A percentile compares a stretch with the other conserved stretches of the same genome.
phyloP scores from a whole-genome alignment of 495 filamentous ascomycete genomes.

The Chaetomium tenue region DNA sequence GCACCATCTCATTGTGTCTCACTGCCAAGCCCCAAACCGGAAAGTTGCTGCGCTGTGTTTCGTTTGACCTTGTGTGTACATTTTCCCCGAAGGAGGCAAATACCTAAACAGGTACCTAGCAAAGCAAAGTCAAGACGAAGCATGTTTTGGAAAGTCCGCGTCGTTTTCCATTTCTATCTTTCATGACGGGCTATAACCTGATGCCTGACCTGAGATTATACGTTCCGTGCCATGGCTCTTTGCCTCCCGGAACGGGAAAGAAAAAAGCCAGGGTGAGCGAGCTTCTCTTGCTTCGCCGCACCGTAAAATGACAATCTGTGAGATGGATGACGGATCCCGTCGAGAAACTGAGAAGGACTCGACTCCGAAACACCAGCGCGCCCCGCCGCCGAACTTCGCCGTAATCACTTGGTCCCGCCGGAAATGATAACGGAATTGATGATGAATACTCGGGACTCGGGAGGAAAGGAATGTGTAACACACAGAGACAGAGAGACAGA shows the following conservation, averaged over 20 bases:
- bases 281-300: conserved; percentile 6
- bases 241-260: background rate
- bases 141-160: no score
- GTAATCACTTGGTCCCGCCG: background rate
- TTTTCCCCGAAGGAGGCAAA: no score
- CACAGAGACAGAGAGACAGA: background rate
- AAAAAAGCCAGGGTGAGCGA: background rate
- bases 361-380: conserved; percentile 3
- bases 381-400: conserved; percentile 3
- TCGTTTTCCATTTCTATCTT: no score
- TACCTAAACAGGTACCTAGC: no score
- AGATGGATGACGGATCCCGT: background rate
- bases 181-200: background rate
- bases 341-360: conserved; percentile 2
- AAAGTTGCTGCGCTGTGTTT: no score
- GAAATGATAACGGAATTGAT: background rate
- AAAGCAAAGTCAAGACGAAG: no score
- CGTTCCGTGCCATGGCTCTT: background rate
- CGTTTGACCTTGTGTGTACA: background rate
- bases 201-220: background rate
- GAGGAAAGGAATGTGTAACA: background rate
- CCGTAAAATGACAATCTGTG: background rate
- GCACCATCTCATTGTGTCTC: background rate
- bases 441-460: background rate
- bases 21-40: background rate